Evolutionary conservation across 768 basidiomycete genomes (phyloP).

Genomic region (Boletellus sp.): DNA sequence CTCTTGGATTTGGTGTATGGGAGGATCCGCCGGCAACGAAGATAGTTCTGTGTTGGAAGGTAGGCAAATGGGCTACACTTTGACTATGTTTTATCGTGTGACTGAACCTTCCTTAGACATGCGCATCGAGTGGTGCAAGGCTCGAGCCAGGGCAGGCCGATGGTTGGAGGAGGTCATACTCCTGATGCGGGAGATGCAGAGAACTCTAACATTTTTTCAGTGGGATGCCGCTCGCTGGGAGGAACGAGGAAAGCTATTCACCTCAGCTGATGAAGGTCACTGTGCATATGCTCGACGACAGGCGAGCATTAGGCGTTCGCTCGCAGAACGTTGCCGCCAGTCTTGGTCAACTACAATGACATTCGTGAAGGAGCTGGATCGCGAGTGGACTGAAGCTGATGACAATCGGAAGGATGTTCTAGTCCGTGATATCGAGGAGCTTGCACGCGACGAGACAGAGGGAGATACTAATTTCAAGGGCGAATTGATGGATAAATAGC

Average conservation of each 20-base stretch:
- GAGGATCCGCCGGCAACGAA: not conserved
- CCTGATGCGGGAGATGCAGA: slow-evolving; percentile 26
- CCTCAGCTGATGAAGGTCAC: not conserved
- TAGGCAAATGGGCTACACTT: not conserved
- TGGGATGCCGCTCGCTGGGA: slow-evolving; percentile 18
- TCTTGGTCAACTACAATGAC: not conserved
- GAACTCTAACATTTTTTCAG: slow-evolving; percentile 6
- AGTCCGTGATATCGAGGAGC: too few relatives aligned
- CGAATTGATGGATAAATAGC: too few relatives aligned
- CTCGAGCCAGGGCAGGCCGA: slow-evolving; percentile 7
- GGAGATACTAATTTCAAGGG: too few relatives aligned
- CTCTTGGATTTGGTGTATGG: slow-evolving; percentile 9
- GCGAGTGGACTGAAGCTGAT: too few relatives aligned
- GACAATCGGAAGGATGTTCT: too few relatives aligned
- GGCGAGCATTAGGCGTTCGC: not conserved
- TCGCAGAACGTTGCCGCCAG: not conserved
- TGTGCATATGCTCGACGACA: slow-evolving; percentile 7
- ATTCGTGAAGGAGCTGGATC: not conserved
- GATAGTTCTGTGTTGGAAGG: not conserved
- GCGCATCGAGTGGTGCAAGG: slow-evolving; percentile 14
- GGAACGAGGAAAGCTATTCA: not conserved
- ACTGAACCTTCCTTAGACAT: too few relatives aligned
- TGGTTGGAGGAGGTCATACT: slow-evolving; percentile 23
- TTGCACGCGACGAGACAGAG: too few relatives aligned
- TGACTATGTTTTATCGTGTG: too few relatives aligned